Evolutionary conservation across 805 yeast genomes (phyloP).

Genomic region (Candida palmyrensis): DNA sequence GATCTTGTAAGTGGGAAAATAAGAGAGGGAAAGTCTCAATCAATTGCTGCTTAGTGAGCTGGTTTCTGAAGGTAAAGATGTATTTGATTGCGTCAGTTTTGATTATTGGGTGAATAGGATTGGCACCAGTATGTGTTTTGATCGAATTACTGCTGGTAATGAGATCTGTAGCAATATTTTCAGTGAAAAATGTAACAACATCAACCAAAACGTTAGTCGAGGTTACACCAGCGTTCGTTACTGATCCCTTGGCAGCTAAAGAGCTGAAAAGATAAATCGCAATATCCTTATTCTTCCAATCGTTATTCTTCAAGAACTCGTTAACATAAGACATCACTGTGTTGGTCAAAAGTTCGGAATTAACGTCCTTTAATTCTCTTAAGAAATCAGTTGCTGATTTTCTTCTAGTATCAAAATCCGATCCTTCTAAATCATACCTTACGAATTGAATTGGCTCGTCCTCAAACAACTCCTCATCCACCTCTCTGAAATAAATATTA

Average conservation of each 20-base stretch:
- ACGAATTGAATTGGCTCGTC: constrained; percentile 95
- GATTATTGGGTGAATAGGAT: constrained; percentile 74
- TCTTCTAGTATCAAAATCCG: constrained; percentile 89
- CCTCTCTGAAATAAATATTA: constrained; percentile 76
- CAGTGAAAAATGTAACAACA: constrained; percentile 78
- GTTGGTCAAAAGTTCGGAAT: constrained; percentile 68
- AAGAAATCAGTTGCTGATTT: constrained; percentile 90
- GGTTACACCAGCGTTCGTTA: constrained; percentile 83
- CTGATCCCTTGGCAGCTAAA: constrained; percentile 84
- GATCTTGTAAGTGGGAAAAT: constrained; percentile 60
- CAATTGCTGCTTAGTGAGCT: constrained; percentile 80
- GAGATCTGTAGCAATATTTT: constrained; percentile 79
- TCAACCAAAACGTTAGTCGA: constrained; percentile 81
- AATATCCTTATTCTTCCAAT: constrained; percentile 86
- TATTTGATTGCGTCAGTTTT: constrained; percentile 91
- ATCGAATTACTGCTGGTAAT: constrained; percentile 35
- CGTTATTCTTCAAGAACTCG: constrained; percentile 48
- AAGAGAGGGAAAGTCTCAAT: constrained; percentile 74
- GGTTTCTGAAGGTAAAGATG: constrained; percentile 86
- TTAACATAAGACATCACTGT: constrained; percentile 71
- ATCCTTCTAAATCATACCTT: constrained; percentile 90
- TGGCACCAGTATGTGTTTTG: no score
- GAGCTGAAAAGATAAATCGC: constrained; percentile 84
- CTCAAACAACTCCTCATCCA: constrained; percentile 90
- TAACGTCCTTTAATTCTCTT: constrained; percentile 75